A percentile compares a stretch with the other conserved stretches of the same genome.
Conservation (phyloP, 352 stramenopile species). For the Salisapilia sapeloensis region DNA sequence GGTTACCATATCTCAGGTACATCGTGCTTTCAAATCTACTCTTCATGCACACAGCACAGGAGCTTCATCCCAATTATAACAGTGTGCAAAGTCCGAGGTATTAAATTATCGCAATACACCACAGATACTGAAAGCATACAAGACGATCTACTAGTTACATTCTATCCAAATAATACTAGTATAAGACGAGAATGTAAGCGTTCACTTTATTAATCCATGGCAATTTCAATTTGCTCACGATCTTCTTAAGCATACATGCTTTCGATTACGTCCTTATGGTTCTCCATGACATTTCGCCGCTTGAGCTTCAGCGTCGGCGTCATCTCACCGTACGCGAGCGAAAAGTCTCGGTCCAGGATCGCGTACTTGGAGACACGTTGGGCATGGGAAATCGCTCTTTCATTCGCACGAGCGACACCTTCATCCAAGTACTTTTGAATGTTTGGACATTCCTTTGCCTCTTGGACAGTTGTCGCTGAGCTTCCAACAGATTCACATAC, state of each 20-base stretch:
- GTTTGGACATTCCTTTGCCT: constrained; percentile 13
- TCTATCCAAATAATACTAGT: too few species aligned
- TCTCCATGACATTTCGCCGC: constrained; percentile 45
- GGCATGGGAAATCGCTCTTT: constrained; percentile 6
- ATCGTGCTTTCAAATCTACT: too few species aligned
- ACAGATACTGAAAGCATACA: too few species aligned
- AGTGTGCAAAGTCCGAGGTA: too few species aligned
- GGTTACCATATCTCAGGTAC: too few species aligned
- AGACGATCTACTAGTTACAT: too few species aligned
- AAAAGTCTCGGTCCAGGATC: constrained; percentile 33
- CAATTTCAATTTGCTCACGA: too few species aligned
- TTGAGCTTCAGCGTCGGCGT: constrained; percentile 81
- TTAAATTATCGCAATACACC: too few species aligned
- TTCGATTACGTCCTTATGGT: constrained; percentile 53
- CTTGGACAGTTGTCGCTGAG: constrained; percentile 21
- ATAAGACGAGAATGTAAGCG: too few species aligned
- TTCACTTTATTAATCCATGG: too few species aligned
- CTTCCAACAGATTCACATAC: constrained; percentile 12
- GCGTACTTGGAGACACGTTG: constrained; percentile 22
- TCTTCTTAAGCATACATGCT: constrained; percentile 51
- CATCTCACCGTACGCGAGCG: constrained; percentile 33
- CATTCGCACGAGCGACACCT: constrained; percentile 7
- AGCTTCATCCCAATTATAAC: too few species aligned
- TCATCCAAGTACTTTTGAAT: constrained; percentile 6
- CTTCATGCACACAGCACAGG: too few species aligned